Conservation (phyloP, 2,329 filamentous ascomycete species). For the Neoarthrinium moseri region DNA sequence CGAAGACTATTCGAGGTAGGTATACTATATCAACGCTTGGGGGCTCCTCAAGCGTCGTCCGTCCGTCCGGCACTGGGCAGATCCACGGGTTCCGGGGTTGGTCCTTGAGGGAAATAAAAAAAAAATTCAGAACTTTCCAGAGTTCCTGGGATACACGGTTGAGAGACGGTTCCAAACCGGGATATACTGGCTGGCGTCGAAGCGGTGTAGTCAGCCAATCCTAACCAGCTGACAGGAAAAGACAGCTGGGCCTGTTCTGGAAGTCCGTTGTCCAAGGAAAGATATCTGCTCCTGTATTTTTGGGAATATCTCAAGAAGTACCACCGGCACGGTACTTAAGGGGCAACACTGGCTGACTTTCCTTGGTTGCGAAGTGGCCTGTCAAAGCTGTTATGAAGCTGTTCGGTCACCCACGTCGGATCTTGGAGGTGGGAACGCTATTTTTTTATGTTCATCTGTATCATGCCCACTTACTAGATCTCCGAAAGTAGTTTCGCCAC, state of each 20-base stretch:
- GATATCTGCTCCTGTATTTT: not conserved
- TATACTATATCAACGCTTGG: constrained; percentile 8
- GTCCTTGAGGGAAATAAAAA: constrained; percentile 5
- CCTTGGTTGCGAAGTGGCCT: constrained; percentile 6
- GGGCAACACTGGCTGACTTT: constrained; percentile 10
- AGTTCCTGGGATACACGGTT: constrained; percentile 10
- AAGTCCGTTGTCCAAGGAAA: not conserved
- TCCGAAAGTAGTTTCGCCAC: constrained; percentile 10
- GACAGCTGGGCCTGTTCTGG: constrained; percentile 2
- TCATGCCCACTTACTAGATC: not conserved
- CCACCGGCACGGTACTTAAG: constrained; percentile 3
- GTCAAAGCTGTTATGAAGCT: not conserved
- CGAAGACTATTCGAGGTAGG: constrained; percentile 12
- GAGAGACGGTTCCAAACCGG: constrained; percentile 9
- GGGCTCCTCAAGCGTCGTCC: not conserved
- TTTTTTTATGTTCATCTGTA: constrained; percentile 5
- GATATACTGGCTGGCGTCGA: constrained; percentile 13
- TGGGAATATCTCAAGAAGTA: not conserved
- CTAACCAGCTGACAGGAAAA: not conserved
- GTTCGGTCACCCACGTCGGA: no score
- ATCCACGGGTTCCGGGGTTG: constrained; percentile 2
- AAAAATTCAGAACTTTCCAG: constrained; percentile 8
- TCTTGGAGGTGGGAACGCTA: constrained; percentile 1
- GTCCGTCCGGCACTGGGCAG: constrained; percentile 6
- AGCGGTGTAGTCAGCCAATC: constrained; percentile 11